Evolutionary conservation across 1,284 basidiomycete genomes (phyloP).

Genomic region (Moniliophthora roreri): DNA sequence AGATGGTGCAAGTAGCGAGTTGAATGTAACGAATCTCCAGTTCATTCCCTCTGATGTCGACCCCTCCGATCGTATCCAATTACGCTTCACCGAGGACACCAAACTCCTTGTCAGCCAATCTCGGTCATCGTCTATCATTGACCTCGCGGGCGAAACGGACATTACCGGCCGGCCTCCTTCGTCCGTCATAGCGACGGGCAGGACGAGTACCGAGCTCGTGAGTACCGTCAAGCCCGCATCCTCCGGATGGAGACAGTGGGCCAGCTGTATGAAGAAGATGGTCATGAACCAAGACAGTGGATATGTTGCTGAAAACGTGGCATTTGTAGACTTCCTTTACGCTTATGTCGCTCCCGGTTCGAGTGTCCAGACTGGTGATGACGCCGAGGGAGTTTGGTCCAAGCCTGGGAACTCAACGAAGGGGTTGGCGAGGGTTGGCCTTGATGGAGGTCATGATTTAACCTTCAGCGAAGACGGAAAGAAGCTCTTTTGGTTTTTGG

Average conservation of each 20-base stretch:
- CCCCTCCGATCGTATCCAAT: conserved; percentile 36
- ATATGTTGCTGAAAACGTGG: conserved; percentile 36
- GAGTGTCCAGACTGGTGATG: conserved; percentile 23
- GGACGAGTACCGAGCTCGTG: conserved; percentile 54
- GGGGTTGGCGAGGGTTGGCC: conserved; percentile 57
- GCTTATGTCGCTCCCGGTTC: conserved; percentile 52
- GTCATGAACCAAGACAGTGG: conserved; percentile 2
- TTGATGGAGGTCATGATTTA: conserved; percentile 72
- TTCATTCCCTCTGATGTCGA: conserved; percentile 48
- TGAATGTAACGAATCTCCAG: conserved; percentile 29
- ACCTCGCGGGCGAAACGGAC: conserved; percentile 47
- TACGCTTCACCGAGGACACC: conserved; percentile 52
- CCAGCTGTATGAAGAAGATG: background rate
- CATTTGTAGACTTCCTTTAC: conserved; percentile 68
- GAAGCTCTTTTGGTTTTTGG: conserved; percentile 71
- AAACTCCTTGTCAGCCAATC: conserved; percentile 61
- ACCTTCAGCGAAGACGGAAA: conserved; percentile 62
- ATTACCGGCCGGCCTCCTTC: conserved; percentile 49
- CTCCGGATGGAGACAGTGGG: conserved; percentile 2
- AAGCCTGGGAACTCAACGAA: conserved; percentile 66
- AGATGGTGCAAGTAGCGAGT: conserved; percentile 30
- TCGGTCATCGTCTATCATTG: conserved; percentile 49
- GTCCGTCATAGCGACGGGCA: conserved; percentile 49
- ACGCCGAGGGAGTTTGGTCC: conserved; percentile 57
- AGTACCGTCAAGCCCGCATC: conserved; percentile 29